Evolutionary conservation across 202 grass and related monocot genomes (phyloP), one percentile per base, ranked within the genome.

Genomic region (Panicum virgatum): DNA sequence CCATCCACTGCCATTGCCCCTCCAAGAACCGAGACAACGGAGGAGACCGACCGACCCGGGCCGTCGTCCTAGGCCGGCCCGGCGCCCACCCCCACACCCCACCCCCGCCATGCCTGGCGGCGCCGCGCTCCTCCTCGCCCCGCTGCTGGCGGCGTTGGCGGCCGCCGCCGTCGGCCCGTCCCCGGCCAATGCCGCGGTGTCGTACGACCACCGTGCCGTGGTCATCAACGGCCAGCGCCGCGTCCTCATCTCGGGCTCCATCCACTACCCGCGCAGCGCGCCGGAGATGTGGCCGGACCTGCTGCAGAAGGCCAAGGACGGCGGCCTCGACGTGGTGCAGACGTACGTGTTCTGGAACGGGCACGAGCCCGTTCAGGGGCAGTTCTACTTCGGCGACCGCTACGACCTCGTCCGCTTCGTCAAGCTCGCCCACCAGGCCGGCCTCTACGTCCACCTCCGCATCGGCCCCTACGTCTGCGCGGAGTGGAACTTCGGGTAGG

Each of bases 271-370:
- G 2, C 90, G 96, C 79, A 99, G 96, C 89, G 92, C 96, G 27
- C 93, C 96, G 38, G 93, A 99, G 96, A 99, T 99, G 96, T 99
- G 96, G 96, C 96, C 96, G 58, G 94, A 88, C 81, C 83, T 97
- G 34, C 90, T 97, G 9, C 83, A 97, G 80, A 97, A 94, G 79
- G 94, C 94, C 60, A 97, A 91, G 89, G 90, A 91, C 76, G 94
- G 94, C 37, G 94, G 94, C 1, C 88, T 97, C 1, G 94, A 97
- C 87, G 87, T 92, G 43, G 84, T 97, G 7, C 94, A 97, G 73
- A 97, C 88, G 0, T 97, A 97, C 85, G 88, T 97, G 1, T 97
- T 97, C 88, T 97, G 94, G 94, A 97, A 97, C 77, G 94, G 90
- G 5, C 94, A 97, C 75, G 96, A 99, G 78, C 93, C 93, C 5